phyloP scores from a whole-genome alignment of 345 rosid genomes.

The Crucihimalaya himalaica region DNA sequence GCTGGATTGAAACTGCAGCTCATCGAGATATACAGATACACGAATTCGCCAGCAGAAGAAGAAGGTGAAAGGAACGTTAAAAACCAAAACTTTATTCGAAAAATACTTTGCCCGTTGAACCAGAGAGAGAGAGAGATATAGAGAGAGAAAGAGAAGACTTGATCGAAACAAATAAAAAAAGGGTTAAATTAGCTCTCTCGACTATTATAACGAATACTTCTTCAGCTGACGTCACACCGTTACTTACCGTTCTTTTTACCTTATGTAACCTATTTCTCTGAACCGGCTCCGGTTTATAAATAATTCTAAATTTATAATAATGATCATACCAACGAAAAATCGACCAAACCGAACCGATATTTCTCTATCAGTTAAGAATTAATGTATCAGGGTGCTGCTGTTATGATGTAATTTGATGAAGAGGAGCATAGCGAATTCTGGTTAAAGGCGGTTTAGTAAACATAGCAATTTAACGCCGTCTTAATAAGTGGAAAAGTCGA shows the following conservation, averaged over 20 bases:
- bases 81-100: conserved; percentile 52
- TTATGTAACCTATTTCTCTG: conserved; percentile 16
- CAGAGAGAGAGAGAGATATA: conserved; percentile 50
- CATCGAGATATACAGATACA: conserved; percentile 41
- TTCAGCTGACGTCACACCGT: conserved; percentile 71
- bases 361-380: not conserved
- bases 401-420: not conserved
- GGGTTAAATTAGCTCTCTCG: conserved; percentile 13
- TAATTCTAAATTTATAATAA: not conserved
- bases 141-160: conserved; percentile 36
- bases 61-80: conserved; percentile 37
- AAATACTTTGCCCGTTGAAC: conserved; percentile 87
- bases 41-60: conserved; percentile 26
- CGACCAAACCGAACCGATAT: conserved; percentile 2
- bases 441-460: conserved; percentile 5
- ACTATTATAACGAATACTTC: conserved; percentile 61
- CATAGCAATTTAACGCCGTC: conserved; percentile 27
- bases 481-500: not conserved
- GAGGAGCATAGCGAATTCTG: not conserved
- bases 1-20: conserved; percentile 60
- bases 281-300: conserved; percentile 29
- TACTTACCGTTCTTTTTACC: conserved; percentile 49
- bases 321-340: not conserved
- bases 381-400: too few relatives aligned
- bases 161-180: conserved; percentile 31